Evolutionary conservation across 2,329 filamentous ascomycete genomes (phyloP).

Genomic region (Alternaria arborescens): DNA sequence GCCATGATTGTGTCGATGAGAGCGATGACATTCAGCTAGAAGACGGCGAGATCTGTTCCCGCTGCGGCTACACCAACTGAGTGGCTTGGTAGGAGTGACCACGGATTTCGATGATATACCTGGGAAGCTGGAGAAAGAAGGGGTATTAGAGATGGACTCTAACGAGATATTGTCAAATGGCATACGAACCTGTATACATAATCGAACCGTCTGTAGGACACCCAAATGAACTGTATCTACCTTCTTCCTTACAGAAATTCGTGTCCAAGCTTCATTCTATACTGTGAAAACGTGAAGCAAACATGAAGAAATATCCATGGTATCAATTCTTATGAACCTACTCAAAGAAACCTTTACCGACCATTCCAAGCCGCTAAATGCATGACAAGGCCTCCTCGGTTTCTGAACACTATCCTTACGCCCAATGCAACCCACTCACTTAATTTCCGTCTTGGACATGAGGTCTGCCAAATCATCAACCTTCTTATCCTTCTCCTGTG

Average conservation of each 20-base stretch:
- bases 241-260: background rate
- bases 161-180: background rate
- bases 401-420: background rate
- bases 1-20: background rate
- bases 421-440: slow-evolving; percentile 23
- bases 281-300: background rate
- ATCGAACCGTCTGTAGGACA: background rate
- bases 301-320: slow-evolving; percentile 8
- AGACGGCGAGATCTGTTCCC: background rate
- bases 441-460: slow-evolving; percentile 72
- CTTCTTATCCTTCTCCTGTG: slow-evolving; percentile 74
- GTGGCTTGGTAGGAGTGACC: background rate
- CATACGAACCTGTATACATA: slow-evolving; percentile 2
- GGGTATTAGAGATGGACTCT: background rate
- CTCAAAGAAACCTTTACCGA: background rate
- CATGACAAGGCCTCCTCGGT: slow-evolving; percentile 8
- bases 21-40: background rate
- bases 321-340: slow-evolving; percentile 9
- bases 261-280: background rate
- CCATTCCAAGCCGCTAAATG: slow-evolving; percentile 15
- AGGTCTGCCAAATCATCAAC: slow-evolving; percentile 82
- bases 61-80: background rate
- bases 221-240: background rate
- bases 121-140: background rate
- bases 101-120: background rate